Conservation (phyloP, 2,329 filamentous ascomycete genomes). For the Phoma herbarum region DNA sequence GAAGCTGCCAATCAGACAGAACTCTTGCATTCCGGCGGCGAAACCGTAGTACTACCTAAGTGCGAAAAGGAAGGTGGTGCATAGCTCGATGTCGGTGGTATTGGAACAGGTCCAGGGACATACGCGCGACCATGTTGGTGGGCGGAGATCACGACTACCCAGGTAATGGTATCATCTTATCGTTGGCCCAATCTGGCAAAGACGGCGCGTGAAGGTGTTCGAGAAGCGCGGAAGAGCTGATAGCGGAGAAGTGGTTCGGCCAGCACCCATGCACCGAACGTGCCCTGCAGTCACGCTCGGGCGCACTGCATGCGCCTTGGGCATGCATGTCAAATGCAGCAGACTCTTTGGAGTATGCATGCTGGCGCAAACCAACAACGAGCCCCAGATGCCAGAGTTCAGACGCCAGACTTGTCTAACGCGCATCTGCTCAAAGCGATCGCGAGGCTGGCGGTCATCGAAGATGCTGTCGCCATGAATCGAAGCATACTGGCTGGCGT, state of each 20-base stretch:
- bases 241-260: conserved; percentile 2
- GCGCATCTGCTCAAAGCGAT: neutral
- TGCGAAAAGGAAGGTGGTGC: conserved; percentile 22
- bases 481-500: neutral
- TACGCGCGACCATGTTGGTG: conserved; percentile 1
- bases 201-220: conserved; percentile 3
- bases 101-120: neutral
- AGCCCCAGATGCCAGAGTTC: neutral
- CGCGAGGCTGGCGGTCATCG: neutral
- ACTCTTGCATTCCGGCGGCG: conserved; percentile 5
- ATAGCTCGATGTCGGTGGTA: neutral
- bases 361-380: neutral
- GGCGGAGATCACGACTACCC: neutral
- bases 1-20: conserved; percentile 10
- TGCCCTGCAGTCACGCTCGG: neutral
- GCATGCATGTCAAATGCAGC: neutral
- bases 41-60: conserved; percentile 9
- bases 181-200: neutral
- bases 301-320: neutral
- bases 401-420: neutral
- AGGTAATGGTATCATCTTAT: conserved; percentile 1
- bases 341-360: neutral
- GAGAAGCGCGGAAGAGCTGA: conserved; percentile 3
- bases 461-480: neutral
- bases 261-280: neutral